Base-by-base conservation (phyloP, 2,329 filamentous ascomycete genomes). In the Scedosporium dehoogii region DNA sequence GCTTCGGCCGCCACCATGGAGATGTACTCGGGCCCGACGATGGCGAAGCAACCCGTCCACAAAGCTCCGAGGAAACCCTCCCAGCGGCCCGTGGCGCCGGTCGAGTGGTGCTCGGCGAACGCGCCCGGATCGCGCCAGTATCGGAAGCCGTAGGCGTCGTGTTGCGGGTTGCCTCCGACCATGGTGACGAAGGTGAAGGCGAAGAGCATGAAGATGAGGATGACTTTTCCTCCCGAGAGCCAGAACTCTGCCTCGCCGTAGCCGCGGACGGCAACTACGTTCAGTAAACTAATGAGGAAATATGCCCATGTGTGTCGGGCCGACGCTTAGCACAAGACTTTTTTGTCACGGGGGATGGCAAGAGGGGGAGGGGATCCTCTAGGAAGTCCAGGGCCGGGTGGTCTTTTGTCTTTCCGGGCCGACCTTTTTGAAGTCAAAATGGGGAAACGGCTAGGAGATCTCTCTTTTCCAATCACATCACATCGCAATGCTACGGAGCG, bases 121-220 rank as follows among this genome's bases (percentile, higher is more conserved):
- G 85, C 75, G 4, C 86, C 87, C 0, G 84, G 84, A 3, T 79
- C 68, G 12, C 78, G 79, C 86, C 86, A 89, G 69, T 86, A 85
- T 18, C 87, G 79, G 70, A 91, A 91, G 21, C 88, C 88, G 1
- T 91, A 76, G 57, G 84, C 78, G 67, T 89, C 86, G 58, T 83
- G 76, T 5, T 85, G 70, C 0, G 90, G 90, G 67, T 92, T 92
- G 33, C 88, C 90, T 42, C 89, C 90, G 6, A 91, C 77, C 87
- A 92, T 91, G 58, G 85, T 86, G 67, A 93, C 80, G 69, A 93
- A 89, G n/a, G 90, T 92, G 73, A 88, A 92, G 69, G 79, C 74
- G 71, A 91, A 87, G 61, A 90, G 77, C 12, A 85, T 84, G 64
- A 86, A 76, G 67, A 88, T 88, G 57, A 90, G 78, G 23, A 89